These are phyloP conservation scores for Candida sojae DNA, from an alignment of 1,139 yeast species.

Conservation along the genomic window DNA sequence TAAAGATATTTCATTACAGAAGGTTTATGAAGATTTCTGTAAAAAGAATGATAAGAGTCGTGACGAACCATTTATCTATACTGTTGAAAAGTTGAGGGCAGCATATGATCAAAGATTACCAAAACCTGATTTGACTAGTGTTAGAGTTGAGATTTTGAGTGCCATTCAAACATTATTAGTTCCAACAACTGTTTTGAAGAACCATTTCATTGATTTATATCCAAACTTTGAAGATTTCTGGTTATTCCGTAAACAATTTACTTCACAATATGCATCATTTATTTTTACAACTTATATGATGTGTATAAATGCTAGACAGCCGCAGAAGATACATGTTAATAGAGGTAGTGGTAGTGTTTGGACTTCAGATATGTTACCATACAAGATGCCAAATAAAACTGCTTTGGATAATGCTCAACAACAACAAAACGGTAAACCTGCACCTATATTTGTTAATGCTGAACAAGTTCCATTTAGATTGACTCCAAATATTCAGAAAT, in stretches of 20 bases:
- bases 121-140: constrained; percentile 86
- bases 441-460: constrained; percentile 90
- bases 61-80: constrained; percentile 88
- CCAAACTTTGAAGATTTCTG: constrained; percentile 91
- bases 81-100: constrained; percentile 83
- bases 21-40: constrained; percentile 87
- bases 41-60: constrained; percentile 70
- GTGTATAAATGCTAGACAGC: constrained; percentile 92
- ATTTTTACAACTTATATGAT: constrained; percentile 92
- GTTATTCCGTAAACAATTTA: constrained; percentile 93
- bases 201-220: constrained; percentile 62
- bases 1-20: constrained; percentile 77
- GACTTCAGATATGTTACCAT: constrained; percentile 95
- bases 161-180: constrained; percentile 87
- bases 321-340: constrained; percentile 87
- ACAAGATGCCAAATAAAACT: constrained; percentile 67
- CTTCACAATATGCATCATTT: constrained; percentile 95
- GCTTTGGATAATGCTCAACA: constrained; percentile 56
- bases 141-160: constrained; percentile 85
- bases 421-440: constrained; percentile 43
- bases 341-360: constrained; percentile 84
- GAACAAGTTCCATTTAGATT: constrained; percentile 96
- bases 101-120: constrained; percentile 93
- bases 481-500: constrained; percentile 91
- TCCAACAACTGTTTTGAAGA: constrained; percentile 82